These are phyloP conservation scores for Pseudomassariella vexata DNA, from an alignment of 2,329 filamentous ascomycete species.

Conservation along the genomic window DNA sequence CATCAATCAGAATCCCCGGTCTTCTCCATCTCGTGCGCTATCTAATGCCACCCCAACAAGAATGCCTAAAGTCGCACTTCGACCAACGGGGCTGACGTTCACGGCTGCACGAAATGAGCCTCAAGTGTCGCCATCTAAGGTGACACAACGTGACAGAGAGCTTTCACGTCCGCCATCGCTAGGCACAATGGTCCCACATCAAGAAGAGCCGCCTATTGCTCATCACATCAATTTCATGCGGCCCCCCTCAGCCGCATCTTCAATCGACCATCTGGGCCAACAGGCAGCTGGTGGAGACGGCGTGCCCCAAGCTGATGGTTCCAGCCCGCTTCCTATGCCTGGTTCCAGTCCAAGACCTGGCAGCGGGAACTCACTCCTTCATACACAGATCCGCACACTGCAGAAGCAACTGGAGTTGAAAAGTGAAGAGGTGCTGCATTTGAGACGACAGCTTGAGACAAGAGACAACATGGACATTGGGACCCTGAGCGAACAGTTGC, in stretches of 20 bases:
- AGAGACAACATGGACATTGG: slow-evolving; percentile 36
- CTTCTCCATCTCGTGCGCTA: slow-evolving; percentile 2
- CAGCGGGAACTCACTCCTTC: slow-evolving; percentile 30
- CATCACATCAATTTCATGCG: slow-evolving; percentile 29
- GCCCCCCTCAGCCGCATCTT: slow-evolving; percentile 25
- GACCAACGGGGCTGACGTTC: slow-evolving; percentile 10
- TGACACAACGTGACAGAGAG: slow-evolving; percentile 11
- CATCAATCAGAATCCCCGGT: slow-evolving; percentile 1
- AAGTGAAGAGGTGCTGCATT: slow-evolving; percentile 37
- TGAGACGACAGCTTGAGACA: slow-evolving; percentile 40
- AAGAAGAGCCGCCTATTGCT: slow-evolving; percentile 31
- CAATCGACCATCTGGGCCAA: slow-evolving; percentile 1
- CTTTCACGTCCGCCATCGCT: slow-evolving; percentile 22
- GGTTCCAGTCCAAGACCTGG: slow-evolving; percentile 12
- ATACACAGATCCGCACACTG: slow-evolving; percentile 43
- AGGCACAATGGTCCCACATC: slow-evolving; percentile 31
- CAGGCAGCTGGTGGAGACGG: slow-evolving; percentile 4
- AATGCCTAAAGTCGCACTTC: slow-evolving; percentile 10
- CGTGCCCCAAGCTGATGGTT: slow-evolving; percentile 1
- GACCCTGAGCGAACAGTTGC: slow-evolving; percentile 42
- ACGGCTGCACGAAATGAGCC: slow-evolving; percentile 13
- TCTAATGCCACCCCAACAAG: slow-evolving; percentile 8
- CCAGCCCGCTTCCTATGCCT: background rate
- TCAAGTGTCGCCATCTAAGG: slow-evolving; percentile 7
- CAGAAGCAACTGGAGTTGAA: slow-evolving; percentile 39